Conservation (phyloP, 345 rosid genomes). For the Cardamine occulta region DNA sequence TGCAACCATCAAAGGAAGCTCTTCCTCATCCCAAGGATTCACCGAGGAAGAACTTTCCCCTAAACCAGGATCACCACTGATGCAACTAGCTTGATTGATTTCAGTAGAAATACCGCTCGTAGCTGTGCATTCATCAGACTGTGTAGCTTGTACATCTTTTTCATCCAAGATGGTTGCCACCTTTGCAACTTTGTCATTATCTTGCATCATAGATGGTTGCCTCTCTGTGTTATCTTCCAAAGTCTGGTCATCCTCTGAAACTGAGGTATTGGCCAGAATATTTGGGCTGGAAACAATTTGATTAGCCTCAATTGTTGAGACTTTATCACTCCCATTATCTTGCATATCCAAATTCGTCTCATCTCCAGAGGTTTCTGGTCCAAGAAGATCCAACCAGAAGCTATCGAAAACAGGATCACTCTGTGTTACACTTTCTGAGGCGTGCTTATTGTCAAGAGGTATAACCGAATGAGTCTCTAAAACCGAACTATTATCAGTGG, state of each 20-base stretch:
- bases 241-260: slow-evolving; percentile 46
- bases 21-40: slow-evolving; percentile 68
- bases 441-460: slow-evolving; percentile 20
- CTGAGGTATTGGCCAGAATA: slow-evolving; percentile 35
- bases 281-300: slow-evolving; percentile 43
- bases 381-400: slow-evolving; percentile 46
- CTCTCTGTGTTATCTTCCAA: slow-evolving; percentile 42
- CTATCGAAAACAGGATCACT: slow-evolving; percentile 31
- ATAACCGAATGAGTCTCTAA: slow-evolving; percentile 36
- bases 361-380: slow-evolving; percentile 35
- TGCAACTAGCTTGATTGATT: slow-evolving; percentile 38
- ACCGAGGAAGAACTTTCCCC: slow-evolving; percentile 53
- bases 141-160: slow-evolving; percentile 43
- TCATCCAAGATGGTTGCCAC: slow-evolving; percentile 49
- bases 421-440: slow-evolving; percentile 27
- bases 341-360: slow-evolving; percentile 27
- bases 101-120: slow-evolving; percentile 44
- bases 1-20: slow-evolving; percentile 62
- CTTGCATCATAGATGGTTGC: slow-evolving; percentile 16
- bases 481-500: slow-evolving; percentile 29
- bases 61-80: slow-evolving; percentile 45
- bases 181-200: slow-evolving; percentile 35
- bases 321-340: slow-evolving; percentile 8
- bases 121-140: slow-evolving; percentile 44
- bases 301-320: slow-evolving; percentile 35